Evolutionary conservation across 129 eudicot genomes (phyloP).

Genomic region (Artemisia argyi): DNA sequence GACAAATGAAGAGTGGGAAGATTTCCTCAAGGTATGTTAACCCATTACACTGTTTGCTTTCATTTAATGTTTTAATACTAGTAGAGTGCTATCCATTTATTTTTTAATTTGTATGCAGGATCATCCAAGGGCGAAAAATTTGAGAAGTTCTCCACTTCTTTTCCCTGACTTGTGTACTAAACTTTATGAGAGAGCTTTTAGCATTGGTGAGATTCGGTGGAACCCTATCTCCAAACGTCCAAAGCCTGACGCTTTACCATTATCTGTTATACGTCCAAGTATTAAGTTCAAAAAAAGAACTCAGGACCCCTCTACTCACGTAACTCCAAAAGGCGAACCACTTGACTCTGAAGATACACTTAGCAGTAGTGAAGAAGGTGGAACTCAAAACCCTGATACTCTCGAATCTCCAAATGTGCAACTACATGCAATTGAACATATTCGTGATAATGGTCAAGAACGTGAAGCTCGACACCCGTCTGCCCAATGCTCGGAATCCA

Average conservation of each 20-base stretch:
- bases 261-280: neutral
- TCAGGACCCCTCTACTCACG: neutral
- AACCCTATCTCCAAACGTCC: slow-evolving; percentile 1
- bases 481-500: neutral
- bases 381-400: neutral
- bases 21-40: neutral
- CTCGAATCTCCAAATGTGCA: neutral
- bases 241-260: neutral
- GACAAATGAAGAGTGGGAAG: neutral
- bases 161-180: neutral
- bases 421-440: neutral
- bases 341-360: neutral
- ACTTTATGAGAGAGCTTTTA: neutral
- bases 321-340: neutral
- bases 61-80: neutral
- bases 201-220: neutral
- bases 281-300: neutral
- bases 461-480: neutral
- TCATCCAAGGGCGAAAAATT: neutral
- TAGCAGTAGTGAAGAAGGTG: neutral
- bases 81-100: neutral
- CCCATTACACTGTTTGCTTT: neutral
- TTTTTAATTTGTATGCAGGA: neutral
- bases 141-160: slow-evolving; percentile 1
- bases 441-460: neutral